phyloP scores from a whole-genome alignment of 2,329 filamentous ascomycete genomes.

The Colletotrichum karsti region DNA sequence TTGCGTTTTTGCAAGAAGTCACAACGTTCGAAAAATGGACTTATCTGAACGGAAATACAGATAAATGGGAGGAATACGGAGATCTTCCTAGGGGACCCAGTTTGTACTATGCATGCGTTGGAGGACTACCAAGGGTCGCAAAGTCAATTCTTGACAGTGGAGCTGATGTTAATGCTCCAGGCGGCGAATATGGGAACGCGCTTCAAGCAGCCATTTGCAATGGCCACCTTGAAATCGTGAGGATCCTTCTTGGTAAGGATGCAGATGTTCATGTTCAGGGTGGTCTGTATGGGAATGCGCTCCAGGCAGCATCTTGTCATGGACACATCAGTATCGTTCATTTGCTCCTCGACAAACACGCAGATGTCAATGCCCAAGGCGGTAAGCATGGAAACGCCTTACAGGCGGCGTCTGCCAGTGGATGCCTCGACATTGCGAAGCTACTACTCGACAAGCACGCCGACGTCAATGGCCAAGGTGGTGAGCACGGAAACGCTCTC shows the following conservation, averaged over 20 bases:
- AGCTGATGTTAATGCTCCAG: constrained; percentile 6
- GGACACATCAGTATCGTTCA: no score
- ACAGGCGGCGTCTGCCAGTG: background rate
- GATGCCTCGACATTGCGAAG: background rate
- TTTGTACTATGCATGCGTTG: no score
- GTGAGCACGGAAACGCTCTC: background rate
- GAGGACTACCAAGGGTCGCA: no score
- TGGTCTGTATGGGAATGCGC: no score
- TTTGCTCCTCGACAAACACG: constrained; percentile 22
- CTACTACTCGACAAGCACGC: background rate
- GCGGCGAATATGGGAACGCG: background rate
- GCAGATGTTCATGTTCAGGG: no score
- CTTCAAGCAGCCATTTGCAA: constrained; percentile 8
- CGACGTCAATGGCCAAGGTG: background rate
- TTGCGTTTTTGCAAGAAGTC: constrained; percentile 27
- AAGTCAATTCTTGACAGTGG: background rate
- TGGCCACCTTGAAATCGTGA: constrained; percentile 11
- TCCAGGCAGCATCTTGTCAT: no score
- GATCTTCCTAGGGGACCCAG: no score
- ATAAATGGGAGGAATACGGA: no score
- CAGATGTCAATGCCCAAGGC: constrained; percentile 19
- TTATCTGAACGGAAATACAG: background rate
- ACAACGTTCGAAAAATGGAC: constrained; percentile 26
- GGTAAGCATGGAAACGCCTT: background rate
- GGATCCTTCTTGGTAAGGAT: no score